phyloP scores from a whole-genome alignment of 805 yeast genomes.

The Starmerella apis region DNA sequence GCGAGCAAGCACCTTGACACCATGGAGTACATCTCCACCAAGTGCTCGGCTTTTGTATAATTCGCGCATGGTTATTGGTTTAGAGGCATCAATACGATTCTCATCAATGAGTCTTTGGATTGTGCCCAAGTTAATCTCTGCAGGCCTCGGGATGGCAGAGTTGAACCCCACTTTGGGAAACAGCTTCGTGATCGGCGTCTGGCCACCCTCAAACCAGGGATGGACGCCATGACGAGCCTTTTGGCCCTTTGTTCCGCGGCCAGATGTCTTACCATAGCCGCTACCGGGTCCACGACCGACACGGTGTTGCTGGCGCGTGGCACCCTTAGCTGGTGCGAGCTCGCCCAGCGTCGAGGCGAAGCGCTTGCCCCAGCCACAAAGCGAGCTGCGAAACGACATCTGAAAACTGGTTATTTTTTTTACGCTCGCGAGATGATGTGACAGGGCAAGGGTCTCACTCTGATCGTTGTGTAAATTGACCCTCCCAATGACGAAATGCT shows the following conservation, averaged over 20 bases:
- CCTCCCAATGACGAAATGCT: not conserved
- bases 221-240: slow-evolving; percentile 88
- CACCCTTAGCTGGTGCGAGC: slow-evolving; percentile 29
- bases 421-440: not conserved
- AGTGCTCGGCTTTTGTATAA: slow-evolving; percentile 68
- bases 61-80: slow-evolving; percentile 56
- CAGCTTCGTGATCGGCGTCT: slow-evolving; percentile 76
- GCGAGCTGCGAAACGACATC: slow-evolving; percentile 7
- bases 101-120: slow-evolving; percentile 60
- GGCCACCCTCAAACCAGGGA: slow-evolving; percentile 98
- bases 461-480: not conserved
- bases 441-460: not conserved
- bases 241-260: slow-evolving; percentile 98
- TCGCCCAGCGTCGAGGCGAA: slow-evolving; percentile 23
- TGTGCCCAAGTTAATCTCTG: slow-evolving; percentile 52
- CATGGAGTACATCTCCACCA: slow-evolving; percentile 44
- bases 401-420: not conserved
- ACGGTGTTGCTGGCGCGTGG: slow-evolving; percentile 39
- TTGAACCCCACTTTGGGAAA: slow-evolving; percentile 85
- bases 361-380: slow-evolving; percentile 15
- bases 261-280: slow-evolving; percentile 79
- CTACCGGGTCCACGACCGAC: slow-evolving; percentile 96
- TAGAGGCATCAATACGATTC: slow-evolving; percentile 48
- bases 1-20: slow-evolving; percentile 69
- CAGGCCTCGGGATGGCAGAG: slow-evolving; percentile 27